Base-by-base conservation (phyloP, 129 eudicot species). In the Arctium minus region DNA sequence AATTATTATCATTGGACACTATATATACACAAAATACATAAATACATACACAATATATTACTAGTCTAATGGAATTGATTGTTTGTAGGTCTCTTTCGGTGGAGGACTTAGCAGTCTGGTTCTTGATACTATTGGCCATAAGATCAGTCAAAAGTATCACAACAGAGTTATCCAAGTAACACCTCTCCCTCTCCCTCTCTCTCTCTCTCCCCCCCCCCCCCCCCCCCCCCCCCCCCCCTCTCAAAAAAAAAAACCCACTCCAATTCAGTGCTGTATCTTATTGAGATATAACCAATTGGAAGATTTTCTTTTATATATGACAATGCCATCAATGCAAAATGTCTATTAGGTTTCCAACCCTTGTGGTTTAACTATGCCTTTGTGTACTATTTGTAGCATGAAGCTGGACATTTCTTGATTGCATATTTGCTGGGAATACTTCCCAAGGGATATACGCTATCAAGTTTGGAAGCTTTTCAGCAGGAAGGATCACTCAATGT, bases 111-210 rank as follows among this genome's bases (percentile, higher is more conserved):
- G 90, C 80, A 86, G 87, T 85, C 88, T 95, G 88, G 84, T 91
- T 81, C 97, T 95, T 81, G 99, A 95, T 81, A 92, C 97, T n/a
- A 91, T 93, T 42, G 99, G 97, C 79, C 97, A 95, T 80, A 86
- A 86, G 72, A 82, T 92, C 68, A 95, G 99, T 87, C 84, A 87
- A 76, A 95, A 95, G 91, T 95, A 95, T 90, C 99, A 87, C 79
- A 91, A 90, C 74, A 82, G 97, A 86, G 99, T 95, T 83, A 89
- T 93, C 82, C 97, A 95, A 85, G 99, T 95, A 89, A 84, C 85
- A 68, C 70, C 11, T 22, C 15, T 84, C 64, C 80, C 73, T 77
- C 48, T 83, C 60, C 15, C n/a, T 22, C 27, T 22, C 27, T 22
- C 27, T 22, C 27, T 22, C 27, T 22, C 27, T 22, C 27, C 0